These are phyloP conservation scores for Fusarium transvaalense DNA, from an alignment of 2,329 filamentous ascomycete genomes.

Conservation along the genomic window DNA sequence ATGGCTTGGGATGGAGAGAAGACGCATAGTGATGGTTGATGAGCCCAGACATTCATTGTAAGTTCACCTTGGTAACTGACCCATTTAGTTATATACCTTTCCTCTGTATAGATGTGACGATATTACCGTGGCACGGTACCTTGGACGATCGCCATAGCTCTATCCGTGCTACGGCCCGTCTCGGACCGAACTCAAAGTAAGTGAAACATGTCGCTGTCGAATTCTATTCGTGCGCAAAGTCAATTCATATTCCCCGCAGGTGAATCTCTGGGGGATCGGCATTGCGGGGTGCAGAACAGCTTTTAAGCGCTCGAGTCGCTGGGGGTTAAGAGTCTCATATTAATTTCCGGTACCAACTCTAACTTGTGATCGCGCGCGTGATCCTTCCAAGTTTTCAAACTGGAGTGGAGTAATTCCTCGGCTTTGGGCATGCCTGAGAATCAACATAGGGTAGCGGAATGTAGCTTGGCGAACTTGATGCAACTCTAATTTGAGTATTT, in stretches of 20 bases:
- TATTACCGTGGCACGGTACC: neutral
- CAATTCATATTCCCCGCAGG: conserved; percentile 6
- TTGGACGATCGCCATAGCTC: neutral
- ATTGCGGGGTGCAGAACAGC: conserved; percentile 7
- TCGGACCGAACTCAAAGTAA: conserved; percentile 4
- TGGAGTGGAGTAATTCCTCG: neutral
- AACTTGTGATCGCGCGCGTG: neutral
- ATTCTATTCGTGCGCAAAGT: conserved; percentile 31
- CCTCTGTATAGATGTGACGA: neutral
- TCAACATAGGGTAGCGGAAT: neutral
- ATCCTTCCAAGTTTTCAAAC: neutral
- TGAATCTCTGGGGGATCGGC: conserved; percentile 22
- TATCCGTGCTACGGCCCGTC: conserved; percentile 5
- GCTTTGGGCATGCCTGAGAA: neutral
- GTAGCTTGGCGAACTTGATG: neutral
- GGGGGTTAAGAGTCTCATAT: neutral
- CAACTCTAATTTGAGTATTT: neutral
- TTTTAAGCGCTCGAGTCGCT: conserved; percentile 32
- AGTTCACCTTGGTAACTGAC: neutral
- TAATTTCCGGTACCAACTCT: conserved; percentile 4
- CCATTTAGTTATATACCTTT: neutral
- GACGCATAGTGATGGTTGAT: conserved; percentile 3
- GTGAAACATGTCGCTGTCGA: neutral
- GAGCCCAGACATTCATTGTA: rapidly evolving
- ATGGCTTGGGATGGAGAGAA: neutral